Evolutionary conservation across 495 filamentous ascomycete genomes (phyloP).

Genomic region (Aspergillus sclerotioniger): DNA sequence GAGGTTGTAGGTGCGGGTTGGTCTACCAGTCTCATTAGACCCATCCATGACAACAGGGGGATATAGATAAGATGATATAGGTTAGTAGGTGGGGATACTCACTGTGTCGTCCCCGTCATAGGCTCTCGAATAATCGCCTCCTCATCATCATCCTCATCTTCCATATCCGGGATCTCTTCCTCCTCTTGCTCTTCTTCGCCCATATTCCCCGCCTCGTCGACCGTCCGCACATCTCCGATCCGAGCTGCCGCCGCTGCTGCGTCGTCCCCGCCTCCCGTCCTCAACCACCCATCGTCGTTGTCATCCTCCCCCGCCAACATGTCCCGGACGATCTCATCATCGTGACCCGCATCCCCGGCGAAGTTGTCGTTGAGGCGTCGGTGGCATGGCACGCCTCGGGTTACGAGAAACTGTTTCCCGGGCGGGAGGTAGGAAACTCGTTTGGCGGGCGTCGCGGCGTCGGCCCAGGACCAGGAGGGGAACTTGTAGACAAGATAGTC

Average conservation of each 20-base stretch:
- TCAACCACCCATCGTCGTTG: constrained; percentile 88
- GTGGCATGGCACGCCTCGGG: constrained; percentile 89
- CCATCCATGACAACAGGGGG: too few relatives aligned
- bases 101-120: constrained; percentile 64
- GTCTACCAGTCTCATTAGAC: constrained; percentile 43
- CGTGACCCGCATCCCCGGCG: constrained; percentile 77
- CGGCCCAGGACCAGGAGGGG: constrained; percentile 96
- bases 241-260: constrained; percentile 58
- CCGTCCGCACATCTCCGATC: constrained; percentile 75
- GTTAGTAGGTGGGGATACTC: constrained; percentile 31
- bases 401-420: constrained; percentile 94
- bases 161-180: constrained; percentile 96
- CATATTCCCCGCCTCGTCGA: constrained; percentile 77
- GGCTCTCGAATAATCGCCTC: constrained; percentile 92
- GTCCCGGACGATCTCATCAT: constrained; percentile 80
- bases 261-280: constrained; percentile 61
- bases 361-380: constrained; percentile 90
- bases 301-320: constrained; percentile 60
- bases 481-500: constrained; percentile 99
- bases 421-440: constrained; percentile 79
- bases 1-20: constrained; percentile 87
- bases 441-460: constrained; percentile 73
- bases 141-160: constrained; percentile 94
- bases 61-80: not conserved
- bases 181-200: constrained; percentile 73